Conservation (phyloP, 176 grass and related monocot genomes). For the Cenchrus purpureus region DNA sequence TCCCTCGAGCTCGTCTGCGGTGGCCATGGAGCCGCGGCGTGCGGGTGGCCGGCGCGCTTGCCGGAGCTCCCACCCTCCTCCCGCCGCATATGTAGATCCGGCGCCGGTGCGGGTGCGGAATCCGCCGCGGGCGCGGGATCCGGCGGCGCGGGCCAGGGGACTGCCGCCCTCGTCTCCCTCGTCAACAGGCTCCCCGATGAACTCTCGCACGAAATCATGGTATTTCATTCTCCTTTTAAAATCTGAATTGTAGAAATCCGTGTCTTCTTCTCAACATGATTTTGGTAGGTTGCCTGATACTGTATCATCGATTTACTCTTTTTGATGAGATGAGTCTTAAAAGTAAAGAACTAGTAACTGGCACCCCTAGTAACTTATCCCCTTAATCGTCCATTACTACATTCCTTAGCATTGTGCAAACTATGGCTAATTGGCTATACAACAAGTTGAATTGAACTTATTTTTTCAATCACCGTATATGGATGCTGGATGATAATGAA, state of each 20-base stretch:
- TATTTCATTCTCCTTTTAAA: not conserved
- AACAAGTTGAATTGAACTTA: not conserved
- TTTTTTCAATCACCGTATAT: not conserved
- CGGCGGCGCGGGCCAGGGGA: too few relatives aligned
- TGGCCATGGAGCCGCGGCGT: too few relatives aligned
- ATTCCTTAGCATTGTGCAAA: not conserved
- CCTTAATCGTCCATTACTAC: not conserved
- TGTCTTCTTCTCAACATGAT: not conserved
- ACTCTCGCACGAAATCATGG: conserved; percentile 92
- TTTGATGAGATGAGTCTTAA: not conserved
- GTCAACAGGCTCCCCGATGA: conserved; percentile 78
- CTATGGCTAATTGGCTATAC: too few relatives aligned
- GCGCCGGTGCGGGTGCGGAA: too few relatives aligned
- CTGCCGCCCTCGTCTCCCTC: conserved; percentile 61
- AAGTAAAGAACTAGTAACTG: not conserved
- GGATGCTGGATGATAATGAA: not conserved
- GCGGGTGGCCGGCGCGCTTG: too few relatives aligned
- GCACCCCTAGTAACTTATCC: not conserved
- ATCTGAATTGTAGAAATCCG: not conserved
- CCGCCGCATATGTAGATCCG: too few relatives aligned
- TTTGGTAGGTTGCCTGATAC: not conserved
- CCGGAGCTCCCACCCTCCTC: too few relatives aligned
- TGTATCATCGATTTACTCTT: too few relatives aligned
- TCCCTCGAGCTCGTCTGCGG: too few relatives aligned
- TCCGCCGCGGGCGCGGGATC: too few relatives aligned